Evolutionary conservation across 2,329 filamentous ascomycete species (phyloP).

Genomic region (Fusarium temperatum): DNA sequence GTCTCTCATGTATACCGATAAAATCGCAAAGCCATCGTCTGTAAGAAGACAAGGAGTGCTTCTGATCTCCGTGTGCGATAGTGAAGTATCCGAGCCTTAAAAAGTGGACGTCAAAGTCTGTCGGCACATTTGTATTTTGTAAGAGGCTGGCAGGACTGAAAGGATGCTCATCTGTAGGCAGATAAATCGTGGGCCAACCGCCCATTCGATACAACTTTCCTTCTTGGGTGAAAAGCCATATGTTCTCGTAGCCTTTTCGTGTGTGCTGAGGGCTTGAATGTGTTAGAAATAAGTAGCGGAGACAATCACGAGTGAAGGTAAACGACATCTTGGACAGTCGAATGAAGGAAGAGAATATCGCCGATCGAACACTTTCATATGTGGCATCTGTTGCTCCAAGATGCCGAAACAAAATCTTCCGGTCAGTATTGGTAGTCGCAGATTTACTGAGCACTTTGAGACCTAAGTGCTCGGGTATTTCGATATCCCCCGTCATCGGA

Average conservation of each 20-base stretch:
- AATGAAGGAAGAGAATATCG: not conserved
- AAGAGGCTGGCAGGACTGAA: conserved; percentile 16
- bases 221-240: too few species aligned
- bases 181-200: rapidly evolving
- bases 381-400: conserved; percentile 14
- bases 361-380: not conserved
- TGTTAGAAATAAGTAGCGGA: conserved; percentile 13
- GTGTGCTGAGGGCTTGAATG: not conserved
- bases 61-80: not conserved
- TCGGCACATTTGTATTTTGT: not conserved
- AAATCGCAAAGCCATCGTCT: conserved; percentile 8
- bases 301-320: rapidly evolving
- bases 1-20: not conserved
- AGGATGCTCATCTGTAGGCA: not conserved
- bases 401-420: not conserved
- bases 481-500: not conserved
- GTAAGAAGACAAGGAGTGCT: not conserved
- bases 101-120: not conserved
- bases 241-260: too few species aligned
- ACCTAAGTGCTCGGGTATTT: not conserved
- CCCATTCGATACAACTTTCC: rapidly evolving
- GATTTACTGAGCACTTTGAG: not conserved
- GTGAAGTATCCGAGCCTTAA: not conserved
- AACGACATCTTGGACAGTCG: rapidly evolving
- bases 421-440: not conserved